These are phyloP conservation scores for Cyberlindnera meyerae DNA, from an alignment of 805 yeast species.

Conservation along the genomic window DNA sequence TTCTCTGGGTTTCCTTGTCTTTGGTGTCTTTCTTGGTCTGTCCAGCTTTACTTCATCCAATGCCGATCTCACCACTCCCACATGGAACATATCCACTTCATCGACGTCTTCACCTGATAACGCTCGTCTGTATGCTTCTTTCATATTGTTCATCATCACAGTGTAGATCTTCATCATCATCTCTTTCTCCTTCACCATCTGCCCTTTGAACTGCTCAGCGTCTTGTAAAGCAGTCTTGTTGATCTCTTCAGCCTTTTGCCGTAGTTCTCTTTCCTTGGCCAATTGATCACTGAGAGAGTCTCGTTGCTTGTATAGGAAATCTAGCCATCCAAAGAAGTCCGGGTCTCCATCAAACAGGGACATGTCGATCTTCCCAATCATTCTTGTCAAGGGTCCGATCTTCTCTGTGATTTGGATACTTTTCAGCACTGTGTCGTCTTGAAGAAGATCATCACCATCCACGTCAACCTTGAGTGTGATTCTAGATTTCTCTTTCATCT, in stretches of 20 bases:
- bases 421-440: not conserved
- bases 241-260: slow-evolving; percentile 1
- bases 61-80: not conserved
- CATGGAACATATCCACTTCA: slow-evolving; percentile 18
- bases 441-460: slow-evolving; percentile 2
- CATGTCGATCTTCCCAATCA: slow-evolving; percentile 12
- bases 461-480: not conserved
- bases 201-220: slow-evolving; percentile 9
- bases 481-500: not conserved
- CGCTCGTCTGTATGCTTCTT: slow-evolving; percentile 12
- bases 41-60: slow-evolving; percentile 2
- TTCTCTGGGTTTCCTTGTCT: not conserved
- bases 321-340: slow-evolving; percentile 22
- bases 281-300: not conserved
- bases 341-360: slow-evolving; percentile 5
- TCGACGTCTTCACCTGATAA: slow-evolving; percentile 18
- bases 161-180: slow-evolving; percentile 19
- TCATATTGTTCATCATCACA: slow-evolving; percentile 20
- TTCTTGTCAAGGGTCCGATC: slow-evolving; percentile 4
- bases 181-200: slow-evolving; percentile 9
- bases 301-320: slow-evolving; percentile 8
- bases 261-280: slow-evolving; percentile 1
- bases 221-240: slow-evolving; percentile 4
- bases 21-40: not conserved
- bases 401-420: not conserved